Base-by-base conservation (phyloP, 2,329 filamentous ascomycete genomes). In the Neofusicoccum ribis region DNA sequence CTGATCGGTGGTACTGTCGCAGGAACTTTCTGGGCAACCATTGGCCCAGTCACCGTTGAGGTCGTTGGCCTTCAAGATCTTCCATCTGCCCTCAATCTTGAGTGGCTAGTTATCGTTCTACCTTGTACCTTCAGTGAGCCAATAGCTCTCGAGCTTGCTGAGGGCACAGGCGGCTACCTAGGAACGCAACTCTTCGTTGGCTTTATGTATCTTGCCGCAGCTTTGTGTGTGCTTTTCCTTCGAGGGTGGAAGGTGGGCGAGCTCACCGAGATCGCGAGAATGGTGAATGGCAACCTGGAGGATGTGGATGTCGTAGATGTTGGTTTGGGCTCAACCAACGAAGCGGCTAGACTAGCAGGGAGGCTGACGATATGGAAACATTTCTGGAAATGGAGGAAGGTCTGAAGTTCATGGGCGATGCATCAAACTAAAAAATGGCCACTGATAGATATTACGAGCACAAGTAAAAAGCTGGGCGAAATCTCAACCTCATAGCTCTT, bases 11-110 rank as follows among this genome's bases (percentile, higher is more conserved):
- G 82, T 2, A 74, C 77, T 3, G 77, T 79, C 14, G 71, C 80
- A 23, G 82, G 82, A 1, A 73, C 78, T 0, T 82, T 81, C 66
- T 84, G 81, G 80, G 77, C 76, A 69, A 73, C 75, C 14, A 70
- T 79, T 44, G 73, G 71, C 2, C 76, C 76, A 9, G 68, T 79
- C 0, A 72, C 72, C 31, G 76, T 73, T 12, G 76, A 79, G 64
- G 72, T 79, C 8, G 76, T 72, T 0, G 78, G 77, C 5, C 69
- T 80, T 15, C 71, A 71, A 54, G 72, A 79, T 54, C 68, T 79
- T 8, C 77, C 75, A 4, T 76, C 74, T 6, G 69, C 77, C 27
- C 70, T 79, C 5, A 76, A 74, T 2, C 65, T 79, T 2, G 67
- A 69, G 39, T 79, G 76, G 76, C 50, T 76, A 44, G 70, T 72